These are phyloP conservation scores for Leishmania gerbilli DNA, from an alignment of 208 protist species.

Conservation along the genomic window DNA sequence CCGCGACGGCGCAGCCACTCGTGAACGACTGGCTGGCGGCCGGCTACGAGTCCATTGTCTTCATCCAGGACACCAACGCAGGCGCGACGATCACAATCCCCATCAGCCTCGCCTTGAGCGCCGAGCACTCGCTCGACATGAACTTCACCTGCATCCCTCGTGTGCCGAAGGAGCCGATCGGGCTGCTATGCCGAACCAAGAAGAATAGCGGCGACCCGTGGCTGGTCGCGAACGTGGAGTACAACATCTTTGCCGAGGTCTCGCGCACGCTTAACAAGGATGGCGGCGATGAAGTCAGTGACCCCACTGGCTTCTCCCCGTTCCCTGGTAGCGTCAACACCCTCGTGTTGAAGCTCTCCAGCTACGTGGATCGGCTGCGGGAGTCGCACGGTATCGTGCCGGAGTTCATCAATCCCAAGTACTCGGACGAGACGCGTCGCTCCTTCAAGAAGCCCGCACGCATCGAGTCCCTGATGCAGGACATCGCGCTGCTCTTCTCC, in stretches of 20 bases:
- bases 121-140: conserved; percentile 59
- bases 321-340: conserved; percentile 95
- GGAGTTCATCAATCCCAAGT: conserved; percentile 97
- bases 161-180: conserved; percentile 80
- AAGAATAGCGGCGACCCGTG: conserved; percentile 30
- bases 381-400: conserved; percentile 73
- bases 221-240: conserved; percentile 77
- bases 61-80: conserved; percentile 96
- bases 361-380: conserved; percentile 65
- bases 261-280: conserved; percentile 42
- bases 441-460: conserved; percentile 82
- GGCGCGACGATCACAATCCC: conserved; percentile 69
- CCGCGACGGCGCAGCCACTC: conserved; percentile 16
- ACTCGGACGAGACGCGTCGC: conserved; percentile 53
- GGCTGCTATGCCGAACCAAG: conserved; percentile 55
- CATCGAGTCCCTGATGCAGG: conserved; percentile 93
- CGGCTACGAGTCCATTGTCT: conserved; percentile 79
- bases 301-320: conserved; percentile 53
- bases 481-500: conserved; percentile 72
- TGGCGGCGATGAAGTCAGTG: conserved; percentile 48
- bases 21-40: conserved; percentile 51
- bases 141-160: conserved; percentile 93
- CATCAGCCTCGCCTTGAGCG: conserved; percentile 81
- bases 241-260: conserved; percentile 80
- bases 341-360: conserved; percentile 67